Conservation (phyloP, 306 rosid species). For the Pyrus bretschneideri region DNA sequence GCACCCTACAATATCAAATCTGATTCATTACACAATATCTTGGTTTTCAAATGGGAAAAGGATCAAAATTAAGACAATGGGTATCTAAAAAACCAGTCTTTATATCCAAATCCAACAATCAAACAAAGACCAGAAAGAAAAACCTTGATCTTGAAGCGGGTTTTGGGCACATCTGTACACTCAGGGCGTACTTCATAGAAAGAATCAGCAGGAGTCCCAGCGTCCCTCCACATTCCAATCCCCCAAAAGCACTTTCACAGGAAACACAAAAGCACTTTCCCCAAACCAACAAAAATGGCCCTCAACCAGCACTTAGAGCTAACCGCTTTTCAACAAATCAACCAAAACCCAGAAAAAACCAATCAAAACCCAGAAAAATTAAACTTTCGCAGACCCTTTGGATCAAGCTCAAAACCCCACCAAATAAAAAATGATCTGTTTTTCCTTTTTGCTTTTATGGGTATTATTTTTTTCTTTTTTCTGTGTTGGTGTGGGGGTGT, state of each 20-base stretch:
- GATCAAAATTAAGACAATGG: constrained; percentile 10
- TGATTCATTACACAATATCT: neutral
- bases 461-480: neutral
- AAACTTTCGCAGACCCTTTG: constrained; percentile 13
- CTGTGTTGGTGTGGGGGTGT: neutral
- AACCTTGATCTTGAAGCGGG: constrained; percentile 85
- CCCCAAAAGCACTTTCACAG: constrained; percentile 10
- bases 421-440: neutral
- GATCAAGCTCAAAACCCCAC: constrained; percentile 8
- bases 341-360: constrained; percentile 30
- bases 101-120: neutral
- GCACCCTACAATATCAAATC: constrained; percentile 12
- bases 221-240: constrained; percentile 81
- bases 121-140: neutral
- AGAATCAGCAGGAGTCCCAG: constrained; percentile 85
- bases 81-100: neutral
- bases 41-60: neutral
- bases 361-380: constrained; percentile 28
- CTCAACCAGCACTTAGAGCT: constrained; percentile 11
- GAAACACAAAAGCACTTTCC: neutral
- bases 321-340: constrained; percentile 39
- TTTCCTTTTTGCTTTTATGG: neutral
- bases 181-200: constrained; percentile 87
- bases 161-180: constrained; percentile 87
- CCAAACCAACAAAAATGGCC: neutral